Base-by-base conservation (phyloP, 192 early-diverging fungal genomes). In the Podila clonocystis region DNA sequence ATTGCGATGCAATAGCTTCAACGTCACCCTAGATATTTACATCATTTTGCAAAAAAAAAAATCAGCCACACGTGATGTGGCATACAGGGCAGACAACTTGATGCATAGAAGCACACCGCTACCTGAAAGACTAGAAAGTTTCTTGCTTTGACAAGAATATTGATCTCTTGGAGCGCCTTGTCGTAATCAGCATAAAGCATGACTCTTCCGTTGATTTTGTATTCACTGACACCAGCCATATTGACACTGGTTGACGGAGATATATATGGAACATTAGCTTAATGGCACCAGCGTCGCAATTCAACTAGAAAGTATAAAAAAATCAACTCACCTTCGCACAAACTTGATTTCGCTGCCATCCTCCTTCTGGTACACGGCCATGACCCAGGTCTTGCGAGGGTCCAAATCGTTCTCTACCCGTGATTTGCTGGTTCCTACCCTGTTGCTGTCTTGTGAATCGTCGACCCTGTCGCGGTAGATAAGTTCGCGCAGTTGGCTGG, bases 81-180 rank as follows among this genome's bases (percentile, higher is more conserved):
- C n/a, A 15, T 49, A 15, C 11, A 66, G 5, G 22, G 15, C 9
- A 49, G 19, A 20, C 36, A 30, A 41, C 13, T 12, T 8, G 15
- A 4, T 4, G 36, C 38, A 52, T 17, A 87, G 62, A 52, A 49
- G 84, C 74, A 82, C 36, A 36, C 19, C 0, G 12, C 15, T 79
- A 85, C 84, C 80, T 99, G 97, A 75, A 99, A 99, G 4, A 99
- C 98, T 58, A 99, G 87, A 87, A 99, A 99, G 84, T 99, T 99
- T 45, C 92, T 88, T 1, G 97, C 97, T 72, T 96, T 97, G 67
- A 98, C 92, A 20, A 99, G 85, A 63, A 99, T 98, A 67, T 97
- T 95, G 83, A 97, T 91, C 52, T 88, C 73, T 75, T 97, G 96
- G 26, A 99, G 84, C 0, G 85, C 72, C 28, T 84, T 74, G 73